A percentile compares a stretch with the other conserved stretches of the same genome.
These are phyloP conservation scores for Globisporangium viniferum DNA, from an alignment of 352 stramenopile species.

Conservation along the genomic window DNA sequence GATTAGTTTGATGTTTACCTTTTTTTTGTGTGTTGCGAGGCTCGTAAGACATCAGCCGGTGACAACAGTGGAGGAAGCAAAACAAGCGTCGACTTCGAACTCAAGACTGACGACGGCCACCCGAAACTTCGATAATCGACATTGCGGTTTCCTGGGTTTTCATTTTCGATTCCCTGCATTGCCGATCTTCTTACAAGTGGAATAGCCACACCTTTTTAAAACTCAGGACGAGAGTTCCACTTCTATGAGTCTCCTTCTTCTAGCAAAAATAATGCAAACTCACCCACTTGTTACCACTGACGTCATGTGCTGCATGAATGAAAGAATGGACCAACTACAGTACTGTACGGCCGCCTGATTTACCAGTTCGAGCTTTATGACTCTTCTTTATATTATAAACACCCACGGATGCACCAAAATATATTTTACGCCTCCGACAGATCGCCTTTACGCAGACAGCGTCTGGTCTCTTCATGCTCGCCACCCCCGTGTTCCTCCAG, in stretches of 20 bases:
- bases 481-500: background rate
- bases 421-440: conserved; percentile 2
- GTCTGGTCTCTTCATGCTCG: conserved; percentile 6
- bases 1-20: background rate
- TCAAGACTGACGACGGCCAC: background rate
- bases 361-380: background rate
- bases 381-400: background rate
- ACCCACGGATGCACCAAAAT: background rate
- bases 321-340: too few species aligned
- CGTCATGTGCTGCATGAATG: background rate
- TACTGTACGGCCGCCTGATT: background rate
- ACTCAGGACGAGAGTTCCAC: background rate
- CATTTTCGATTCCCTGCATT: background rate
- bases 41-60: background rate
- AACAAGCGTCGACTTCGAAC: background rate
- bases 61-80: background rate
- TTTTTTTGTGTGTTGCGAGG: background rate
- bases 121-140: conserved; percentile 2
- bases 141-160: background rate
- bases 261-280: background rate
- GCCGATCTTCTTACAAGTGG: background rate
- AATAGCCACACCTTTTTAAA: background rate
- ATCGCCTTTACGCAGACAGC: conserved; percentile 10
- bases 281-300: background rate
- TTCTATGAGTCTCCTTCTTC: background rate